Base-by-base conservation (phyloP, 768 basidiomycete genomes). In the Psilocybe cubensis region DNA sequence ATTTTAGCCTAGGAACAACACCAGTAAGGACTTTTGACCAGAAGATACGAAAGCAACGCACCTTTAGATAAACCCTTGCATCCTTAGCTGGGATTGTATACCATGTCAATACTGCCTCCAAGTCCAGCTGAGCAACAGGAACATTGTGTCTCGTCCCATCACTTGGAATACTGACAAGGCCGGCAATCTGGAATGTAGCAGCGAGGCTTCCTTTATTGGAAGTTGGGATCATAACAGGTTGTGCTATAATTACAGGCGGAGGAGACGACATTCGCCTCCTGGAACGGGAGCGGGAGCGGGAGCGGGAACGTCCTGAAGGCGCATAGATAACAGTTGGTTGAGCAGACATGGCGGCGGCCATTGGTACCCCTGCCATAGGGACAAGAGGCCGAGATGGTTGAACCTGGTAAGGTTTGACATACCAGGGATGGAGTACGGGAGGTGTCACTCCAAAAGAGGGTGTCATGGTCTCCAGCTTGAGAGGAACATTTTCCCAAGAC, bases 401-500 rank as follows among this genome's bases (percentile, higher is more conserved):
- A n/a, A n/a, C n/a, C 43, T 62, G 44, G 44, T 52, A 51, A 23
- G 67, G 54, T 4, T 63, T 68, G 41, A 72, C 54, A 8, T 58
- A 66, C 76, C 76, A 77, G 0, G 72, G 66, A 8, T 52, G 28
- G 3, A 79, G 68, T 4, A 54, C 57, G 0, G 79, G 78, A 1
- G 79, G 25, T 8, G 51, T 60, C 6, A 75, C 50, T 9, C 72
- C 72, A 51, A 72, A 78, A 5, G 76, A 74, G 0, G 77, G 78
- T 1, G 58, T 60, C 5, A 71, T 71, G 0, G 79, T 79, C 52
- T 79, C 75, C 2, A 80, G 67, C 1, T 67, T 72, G 3, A 79
- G 56, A 1, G 75, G 70, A 18, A 76, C 72, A 40, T 78, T 70
- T 3, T 65, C 64, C 78, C 79, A 80, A 8, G 69, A 60, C 76